phyloP scores from a whole-genome alignment of 2,329 filamentous ascomycete genomes.

The Penicillium hesseltinei region DNA sequence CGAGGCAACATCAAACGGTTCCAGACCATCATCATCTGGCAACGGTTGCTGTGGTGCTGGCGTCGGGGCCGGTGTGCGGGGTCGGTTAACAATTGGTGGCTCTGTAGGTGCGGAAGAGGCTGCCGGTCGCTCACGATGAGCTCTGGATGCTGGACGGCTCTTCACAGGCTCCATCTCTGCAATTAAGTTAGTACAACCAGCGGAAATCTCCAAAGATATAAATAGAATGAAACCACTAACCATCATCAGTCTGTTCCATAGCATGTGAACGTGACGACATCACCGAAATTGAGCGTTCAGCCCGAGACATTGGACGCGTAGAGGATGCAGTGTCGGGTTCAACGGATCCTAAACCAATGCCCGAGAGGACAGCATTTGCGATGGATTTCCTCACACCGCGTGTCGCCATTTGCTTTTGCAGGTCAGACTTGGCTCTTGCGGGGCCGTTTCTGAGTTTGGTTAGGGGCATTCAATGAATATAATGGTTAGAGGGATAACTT shows the following conservation, averaged over 20 bases:
- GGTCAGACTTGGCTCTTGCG: slow-evolving; percentile 78
- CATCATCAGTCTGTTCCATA: slow-evolving; percentile 22
- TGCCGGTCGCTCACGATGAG: slow-evolving; percentile 19
- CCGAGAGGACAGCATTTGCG: slow-evolving; percentile 73
- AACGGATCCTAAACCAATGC: slow-evolving; percentile 56
- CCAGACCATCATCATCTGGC: slow-evolving; percentile 67
- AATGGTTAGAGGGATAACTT: slow-evolving; percentile 25
- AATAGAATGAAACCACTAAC: slow-evolving; percentile 11
- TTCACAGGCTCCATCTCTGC: slow-evolving; percentile 22
- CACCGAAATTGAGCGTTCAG: slow-evolving; percentile 33
- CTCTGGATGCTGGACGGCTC: slow-evolving; percentile 22
- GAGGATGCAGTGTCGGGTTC: slow-evolving; percentile 27
- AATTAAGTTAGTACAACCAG: not conserved
- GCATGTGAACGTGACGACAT: slow-evolving; percentile 31
- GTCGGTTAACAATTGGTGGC: slow-evolving; percentile 36
- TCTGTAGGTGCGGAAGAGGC: slow-evolving; percentile 12
- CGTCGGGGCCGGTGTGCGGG: slow-evolving; percentile 19
- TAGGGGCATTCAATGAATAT: not conserved
- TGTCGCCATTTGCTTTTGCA: slow-evolving; percentile 80
- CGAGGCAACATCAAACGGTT: slow-evolving; percentile 81
- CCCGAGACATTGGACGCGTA: slow-evolving; percentile 28
- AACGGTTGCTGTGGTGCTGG: slow-evolving; percentile 10
- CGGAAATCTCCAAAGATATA: not conserved
- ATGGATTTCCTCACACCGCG: slow-evolving; percentile 86
- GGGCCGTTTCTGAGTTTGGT: slow-evolving; percentile 63